phyloP scores from a whole-genome alignment of 805 yeast genomes.

The Candida coquimbonensis region DNA sequence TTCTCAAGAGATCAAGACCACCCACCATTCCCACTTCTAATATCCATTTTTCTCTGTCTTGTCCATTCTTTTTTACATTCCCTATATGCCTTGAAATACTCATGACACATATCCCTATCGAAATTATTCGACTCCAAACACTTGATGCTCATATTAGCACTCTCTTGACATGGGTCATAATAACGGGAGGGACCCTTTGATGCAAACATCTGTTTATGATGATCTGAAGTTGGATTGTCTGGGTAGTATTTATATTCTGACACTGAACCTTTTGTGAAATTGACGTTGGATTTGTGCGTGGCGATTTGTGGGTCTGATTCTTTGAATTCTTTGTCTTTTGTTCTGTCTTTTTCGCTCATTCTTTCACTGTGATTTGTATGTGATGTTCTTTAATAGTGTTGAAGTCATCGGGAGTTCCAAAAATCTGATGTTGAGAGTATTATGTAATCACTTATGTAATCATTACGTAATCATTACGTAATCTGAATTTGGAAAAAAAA shows the following conservation, averaged over 20 bases:
- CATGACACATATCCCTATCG: constrained; percentile 62
- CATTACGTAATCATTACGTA: too few relatives aligned
- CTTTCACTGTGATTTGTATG: too few relatives aligned
- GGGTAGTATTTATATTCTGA: constrained; percentile 70
- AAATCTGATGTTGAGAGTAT: too few relatives aligned
- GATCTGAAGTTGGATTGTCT: constrained; percentile 71
- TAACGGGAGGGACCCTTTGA: constrained; percentile 74
- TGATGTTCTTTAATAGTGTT: too few relatives aligned
- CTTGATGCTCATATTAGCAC: constrained; percentile 77
- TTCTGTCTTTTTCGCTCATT: constrained; percentile 10
- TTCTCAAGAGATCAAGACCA: too few relatives aligned
- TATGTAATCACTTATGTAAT: too few relatives aligned
- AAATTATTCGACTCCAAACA: constrained; percentile 76
- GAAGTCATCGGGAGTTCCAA: too few relatives aligned
- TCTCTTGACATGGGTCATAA: constrained; percentile 90
- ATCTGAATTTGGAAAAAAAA: background rate
- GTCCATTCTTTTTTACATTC: constrained; percentile 85
- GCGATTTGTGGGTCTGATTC: constrained; percentile 19
- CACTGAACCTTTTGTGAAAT: constrained; percentile 47
- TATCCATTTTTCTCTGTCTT: constrained; percentile 30
- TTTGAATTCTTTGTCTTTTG: constrained; percentile 15
- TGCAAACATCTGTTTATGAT: constrained; percentile 62
- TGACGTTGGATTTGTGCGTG: constrained; percentile 36
- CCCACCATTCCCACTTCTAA: constrained; percentile 21
- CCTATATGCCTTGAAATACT: constrained; percentile 85